Conservation (phyloP, 768 basidiomycete genomes). For the Pleurotus eryngii region DNA sequence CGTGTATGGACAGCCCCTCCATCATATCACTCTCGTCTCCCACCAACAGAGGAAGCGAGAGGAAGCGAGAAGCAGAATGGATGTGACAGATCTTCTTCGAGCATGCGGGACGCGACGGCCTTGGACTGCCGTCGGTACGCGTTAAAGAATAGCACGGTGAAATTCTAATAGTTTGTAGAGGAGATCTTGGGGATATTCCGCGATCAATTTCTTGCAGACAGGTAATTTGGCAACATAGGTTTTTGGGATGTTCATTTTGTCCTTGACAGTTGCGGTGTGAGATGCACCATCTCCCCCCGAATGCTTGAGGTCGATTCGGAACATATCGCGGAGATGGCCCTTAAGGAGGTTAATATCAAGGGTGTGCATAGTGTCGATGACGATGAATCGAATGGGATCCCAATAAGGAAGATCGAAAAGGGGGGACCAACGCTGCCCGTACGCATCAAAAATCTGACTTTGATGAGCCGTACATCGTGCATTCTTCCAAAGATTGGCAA, state of each 20-base stretch:
- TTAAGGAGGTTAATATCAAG: constrained; percentile 30
- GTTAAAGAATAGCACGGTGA: constrained; percentile 17
- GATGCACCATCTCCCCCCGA: not conserved
- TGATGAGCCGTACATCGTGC: constrained; percentile 14
- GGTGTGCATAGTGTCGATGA: constrained; percentile 40
- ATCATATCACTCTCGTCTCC: no score
- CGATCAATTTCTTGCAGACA: not conserved
- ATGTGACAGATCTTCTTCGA: no score
- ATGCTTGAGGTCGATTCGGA: constrained; percentile 17
- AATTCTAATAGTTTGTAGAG: constrained; percentile 12
- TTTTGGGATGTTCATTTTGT: not conserved
- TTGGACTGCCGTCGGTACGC: no score
- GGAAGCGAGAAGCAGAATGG: no score
- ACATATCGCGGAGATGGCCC: constrained; percentile 26
- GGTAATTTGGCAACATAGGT: not conserved
- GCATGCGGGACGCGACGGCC: no score
- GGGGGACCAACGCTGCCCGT: constrained; percentile 26
- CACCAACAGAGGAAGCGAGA: no score
- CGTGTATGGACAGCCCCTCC: no score
- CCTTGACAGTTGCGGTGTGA: not conserved
- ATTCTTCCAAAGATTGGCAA: constrained; percentile 19
- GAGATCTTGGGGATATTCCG: not conserved
- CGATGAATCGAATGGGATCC: constrained; percentile 25
- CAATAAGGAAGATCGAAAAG: constrained; percentile 37
- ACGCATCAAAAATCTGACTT: constrained; percentile 14